Percentiles rank a stretch among this genome's conserved stretches.
Evolutionary conservation across 257 asterid genomes (phyloP).

Genomic region (Salvia rosmarinus): DNA sequence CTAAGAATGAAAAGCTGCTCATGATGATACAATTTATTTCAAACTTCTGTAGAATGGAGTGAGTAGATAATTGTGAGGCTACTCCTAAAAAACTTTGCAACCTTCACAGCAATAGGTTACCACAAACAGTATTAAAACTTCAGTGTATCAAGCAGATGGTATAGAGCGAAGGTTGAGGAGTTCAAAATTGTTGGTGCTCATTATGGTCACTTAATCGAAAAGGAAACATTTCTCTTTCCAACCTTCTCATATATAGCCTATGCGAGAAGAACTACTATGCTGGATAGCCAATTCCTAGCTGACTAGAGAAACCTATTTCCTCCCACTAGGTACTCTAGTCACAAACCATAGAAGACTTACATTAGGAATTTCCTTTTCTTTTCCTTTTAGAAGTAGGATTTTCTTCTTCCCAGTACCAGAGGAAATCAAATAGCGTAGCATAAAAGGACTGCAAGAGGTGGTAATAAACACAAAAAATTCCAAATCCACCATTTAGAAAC

Average conservation of each 20-base stretch:
- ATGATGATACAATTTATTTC: neutral
- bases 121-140: slow-evolving; percentile 8
- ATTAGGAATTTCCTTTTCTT: too few species aligned
- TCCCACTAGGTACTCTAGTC: neutral
- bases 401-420: too few species aligned
- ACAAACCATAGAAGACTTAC: slow-evolving; percentile 35
- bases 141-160: neutral
- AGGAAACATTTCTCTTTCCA: neutral
- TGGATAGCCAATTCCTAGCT: neutral
- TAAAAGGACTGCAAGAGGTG: too few species aligned
- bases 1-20: neutral
- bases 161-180: neutral
- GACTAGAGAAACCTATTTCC: neutral
- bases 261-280: neutral
- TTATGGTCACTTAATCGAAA: neutral
- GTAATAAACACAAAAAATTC: slow-evolving; percentile 34
- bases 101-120: neutral
- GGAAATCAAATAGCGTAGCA: too few species aligned
- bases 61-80: slow-evolving; percentile 5
- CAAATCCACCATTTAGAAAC: slow-evolving; percentile 5
- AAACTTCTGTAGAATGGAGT: neutral
- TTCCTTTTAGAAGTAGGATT: too few species aligned
- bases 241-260: neutral
- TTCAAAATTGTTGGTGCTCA: neutral
- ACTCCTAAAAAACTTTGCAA: neutral